phyloP scores from a whole-genome alignment of 108 stramenopile species.

The Fistulifera solaris region DNA sequence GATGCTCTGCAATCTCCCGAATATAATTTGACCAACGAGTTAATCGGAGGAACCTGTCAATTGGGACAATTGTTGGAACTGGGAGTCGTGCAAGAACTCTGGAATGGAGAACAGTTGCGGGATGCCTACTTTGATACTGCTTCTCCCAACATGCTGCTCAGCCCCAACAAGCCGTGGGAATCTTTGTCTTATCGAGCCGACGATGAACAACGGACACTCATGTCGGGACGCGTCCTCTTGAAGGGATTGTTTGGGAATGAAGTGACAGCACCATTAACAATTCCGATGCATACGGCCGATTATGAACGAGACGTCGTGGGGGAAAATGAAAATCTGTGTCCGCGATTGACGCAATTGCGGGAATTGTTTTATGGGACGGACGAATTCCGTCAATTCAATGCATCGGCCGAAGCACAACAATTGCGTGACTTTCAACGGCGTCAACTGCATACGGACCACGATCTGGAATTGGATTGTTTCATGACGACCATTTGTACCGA shows the following conservation, averaged over 20 bases:
- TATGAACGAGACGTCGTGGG: slow-evolving; percentile 55
- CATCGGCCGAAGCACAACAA: slow-evolving; percentile 22
- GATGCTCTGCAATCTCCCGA: slow-evolving; percentile 37
- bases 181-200: slow-evolving; percentile 59
- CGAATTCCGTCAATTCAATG: slow-evolving; percentile 35
- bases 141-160: neutral
- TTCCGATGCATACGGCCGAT: slow-evolving; percentile 72
- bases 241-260: slow-evolving; percentile 66
- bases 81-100: slow-evolving; percentile 75
- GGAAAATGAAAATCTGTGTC: slow-evolving; percentile 58
- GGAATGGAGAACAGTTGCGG: slow-evolving; percentile 59
- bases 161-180: neutral
- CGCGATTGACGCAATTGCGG: slow-evolving; percentile 33
- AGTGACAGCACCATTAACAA: slow-evolving; percentile 21
- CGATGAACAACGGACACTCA: slow-evolving; percentile 70
- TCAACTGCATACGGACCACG: slow-evolving; percentile 16
- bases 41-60: slow-evolving; percentile 80
- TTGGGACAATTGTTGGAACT: slow-evolving; percentile 66
- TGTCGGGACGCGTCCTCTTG: slow-evolving; percentile 77
- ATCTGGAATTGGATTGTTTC: slow-evolving; percentile 33
- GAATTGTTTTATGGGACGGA: slow-evolving; percentile 29
- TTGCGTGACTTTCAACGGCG: slow-evolving; percentile 18
- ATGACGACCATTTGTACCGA: slow-evolving; percentile 86
- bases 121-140: slow-evolving; percentile 61
- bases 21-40: slow-evolving; percentile 16